Evolutionary conservation across 345 rosid species (phyloP), one percentile per base, ranked within the genome.

Genomic region (Excoecaria agallocha): DNA sequence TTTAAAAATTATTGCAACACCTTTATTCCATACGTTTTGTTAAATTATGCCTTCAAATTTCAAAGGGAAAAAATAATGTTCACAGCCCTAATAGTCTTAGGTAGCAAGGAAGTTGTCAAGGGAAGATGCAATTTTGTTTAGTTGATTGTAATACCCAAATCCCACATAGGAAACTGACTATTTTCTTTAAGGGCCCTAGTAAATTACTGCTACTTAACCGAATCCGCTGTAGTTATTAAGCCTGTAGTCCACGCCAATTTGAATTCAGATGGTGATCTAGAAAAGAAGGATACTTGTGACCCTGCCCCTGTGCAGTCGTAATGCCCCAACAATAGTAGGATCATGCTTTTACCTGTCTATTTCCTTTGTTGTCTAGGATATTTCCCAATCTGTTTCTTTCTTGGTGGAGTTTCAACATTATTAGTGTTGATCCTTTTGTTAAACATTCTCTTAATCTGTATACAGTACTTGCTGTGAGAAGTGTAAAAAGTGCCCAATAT

Each of bases 391-490:
- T 45, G 0, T 48, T 49, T 22, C 6, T 52, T 24, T 12, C 17
- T 22, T 13, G 51, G 55, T 46, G 9, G 12, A 67, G 46, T 68
- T 12, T 51, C 46, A 9, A 15, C 10, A 17, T 35, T 52, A 52
- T 38, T 16, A 50, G 35, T 62, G 20, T 10, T 49, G 37, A 49
- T 65, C 45, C 54, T 49, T 12, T 56, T 11, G 37, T 58, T 46
- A 76, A 6, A 10, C 56, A 41, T 9, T 54, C 64, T 20, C 46
- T 30, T 30, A 13, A 38, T 11, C 9, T 58, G 24, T 58, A 60
- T 73, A 69, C 89, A 92, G 96, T 43, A 88, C 91, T 1, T 94
- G 97, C 86, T 82, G 92, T n/a, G 92, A 94, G 76, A 94, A 89
- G 84, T 90, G 98, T 76, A 88, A 90, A 79, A 89, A 85, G 79